Base-by-base conservation (phyloP, 2,329 filamentous ascomycete species). In the Stachybotrys echinatus region DNA sequence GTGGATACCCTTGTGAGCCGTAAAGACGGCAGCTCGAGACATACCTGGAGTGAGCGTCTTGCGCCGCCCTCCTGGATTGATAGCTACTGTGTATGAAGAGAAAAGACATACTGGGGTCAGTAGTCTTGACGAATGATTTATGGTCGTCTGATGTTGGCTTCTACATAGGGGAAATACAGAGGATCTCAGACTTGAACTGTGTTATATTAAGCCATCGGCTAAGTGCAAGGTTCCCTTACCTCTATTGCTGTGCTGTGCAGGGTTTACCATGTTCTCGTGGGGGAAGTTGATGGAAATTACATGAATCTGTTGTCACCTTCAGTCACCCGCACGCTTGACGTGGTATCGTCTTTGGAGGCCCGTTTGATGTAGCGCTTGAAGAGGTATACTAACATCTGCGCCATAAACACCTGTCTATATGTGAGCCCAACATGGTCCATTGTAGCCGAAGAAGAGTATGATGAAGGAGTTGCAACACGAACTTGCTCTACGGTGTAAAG, bases 401-500 rank as follows among this genome's bases (percentile, higher is more conserved):
- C 73, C 54, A 75, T 63, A 14, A 74, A 75, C 0, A 74, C 66
- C 44, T 23, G 18, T 34, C 27, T 14, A 34, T 34, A 14, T 34
- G 14, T 34, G 5, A 8, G 17, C 19, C 17, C 23, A 23, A 18
- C 40, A 7, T 8, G 20, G 40, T 42, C 19, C 20, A 19, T 5
- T 19, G 12, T 42, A 14, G n/a, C 23, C 12, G 12, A 19, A 7
- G 14, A 12, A 27, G 23, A 3, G 2, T 45, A 8, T 45, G 23
- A n/a, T 19, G 22, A 14, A 48, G 6, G 42, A 44, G 14, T 22
- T n/a, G n/a, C n/a, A n/a, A n/a, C 17, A 49, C 50, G 23, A 37
- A 72, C 70, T 62, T 82, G 76, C 57, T 84, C 81, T 21, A 83
- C 79, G 0, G 75, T 78, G 50, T 81, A 87, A 17, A 87, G 70